These are phyloP conservation scores for Byssoonygena ceratinophila DNA, from an alignment of 2,329 filamentous ascomycete genomes.

Conservation along the genomic window DNA sequence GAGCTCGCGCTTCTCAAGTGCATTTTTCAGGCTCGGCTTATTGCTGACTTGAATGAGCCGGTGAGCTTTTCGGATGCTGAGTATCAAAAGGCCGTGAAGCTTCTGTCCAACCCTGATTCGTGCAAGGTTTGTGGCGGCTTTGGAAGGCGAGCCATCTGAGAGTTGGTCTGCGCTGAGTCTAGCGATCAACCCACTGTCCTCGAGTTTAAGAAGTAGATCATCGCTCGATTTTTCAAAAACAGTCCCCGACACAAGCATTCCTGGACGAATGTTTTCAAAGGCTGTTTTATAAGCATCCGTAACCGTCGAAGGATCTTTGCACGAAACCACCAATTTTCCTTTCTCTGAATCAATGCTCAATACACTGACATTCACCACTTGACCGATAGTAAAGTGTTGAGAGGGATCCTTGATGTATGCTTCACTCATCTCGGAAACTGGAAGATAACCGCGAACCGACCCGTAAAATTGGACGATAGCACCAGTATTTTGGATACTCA, in stretches of 20 bases:
- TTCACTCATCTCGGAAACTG: slow-evolving; percentile 95
- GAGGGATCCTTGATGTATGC: slow-evolving; percentile 82
- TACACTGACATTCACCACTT: slow-evolving; percentile 86
- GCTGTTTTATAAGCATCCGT: slow-evolving; percentile 64
- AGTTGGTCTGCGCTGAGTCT: slow-evolving; percentile 67
- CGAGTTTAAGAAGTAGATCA: slow-evolving; percentile 65
- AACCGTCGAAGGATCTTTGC: slow-evolving; percentile 75
- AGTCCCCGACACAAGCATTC: slow-evolving; percentile 64
- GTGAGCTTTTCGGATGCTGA: slow-evolving; percentile 74
- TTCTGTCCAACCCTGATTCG: slow-evolving; percentile 76
- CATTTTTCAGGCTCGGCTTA: slow-evolving; percentile 72
- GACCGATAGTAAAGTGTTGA: slow-evolving; percentile 79
- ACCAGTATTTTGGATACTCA: slow-evolving; percentile 66
- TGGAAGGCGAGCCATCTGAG: slow-evolving; percentile 70
- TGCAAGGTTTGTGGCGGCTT: slow-evolving; percentile 65
- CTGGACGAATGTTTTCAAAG: slow-evolving; percentile 61
- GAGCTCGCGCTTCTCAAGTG: slow-evolving; percentile 59
- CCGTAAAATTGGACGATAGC: slow-evolving; percentile 92
- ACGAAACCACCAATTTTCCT: slow-evolving; percentile 72
- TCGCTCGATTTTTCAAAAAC: slow-evolving; percentile 73
- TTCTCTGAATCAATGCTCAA: slow-evolving; percentile 63
- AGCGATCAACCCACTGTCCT: slow-evolving; percentile 63
- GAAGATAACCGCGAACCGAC: slow-evolving; percentile 70
- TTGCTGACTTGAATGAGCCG: slow-evolving; percentile 66
- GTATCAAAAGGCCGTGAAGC: slow-evolving; percentile 66